A percentile compares a stretch with the other conserved stretches of the same genome.
These are phyloP conservation scores for Termitomyces titanicus DNA, from an alignment of 768 basidiomycete species.

Conservation along the genomic window DNA sequence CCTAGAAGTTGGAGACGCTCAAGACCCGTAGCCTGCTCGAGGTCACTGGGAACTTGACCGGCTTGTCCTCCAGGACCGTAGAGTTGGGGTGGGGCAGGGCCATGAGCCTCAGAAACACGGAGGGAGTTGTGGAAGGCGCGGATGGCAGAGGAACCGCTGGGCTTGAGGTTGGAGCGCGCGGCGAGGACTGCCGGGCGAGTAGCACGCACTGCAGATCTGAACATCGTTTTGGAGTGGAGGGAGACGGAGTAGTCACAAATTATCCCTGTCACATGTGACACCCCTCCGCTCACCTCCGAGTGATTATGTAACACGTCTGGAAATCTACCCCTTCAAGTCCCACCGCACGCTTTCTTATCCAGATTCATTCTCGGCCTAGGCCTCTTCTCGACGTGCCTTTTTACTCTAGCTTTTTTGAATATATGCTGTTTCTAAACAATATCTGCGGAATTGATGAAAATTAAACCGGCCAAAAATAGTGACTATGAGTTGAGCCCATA, in stretches of 20 bases:
- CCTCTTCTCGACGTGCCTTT: slow-evolving; percentile 6
- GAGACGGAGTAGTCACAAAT: slow-evolving; percentile 17
- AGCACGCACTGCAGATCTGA: slow-evolving; percentile 43
- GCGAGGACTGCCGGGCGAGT: slow-evolving; percentile 39
- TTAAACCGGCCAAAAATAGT: background rate
- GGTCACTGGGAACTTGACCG: slow-evolving; percentile 78
- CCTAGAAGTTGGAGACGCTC: slow-evolving; percentile 93
- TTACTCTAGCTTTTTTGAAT: background rate
- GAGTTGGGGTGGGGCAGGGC: slow-evolving; percentile 58
- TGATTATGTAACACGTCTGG: slow-evolving; percentile 9
- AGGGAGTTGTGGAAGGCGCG: slow-evolving; percentile 62
- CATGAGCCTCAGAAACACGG: slow-evolving; percentile 48
- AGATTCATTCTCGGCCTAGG: background rate
- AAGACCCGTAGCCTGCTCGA: slow-evolving; percentile 92
- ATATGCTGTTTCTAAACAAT: background rate
- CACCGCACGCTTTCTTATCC: background rate
- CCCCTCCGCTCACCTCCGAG: slow-evolving; percentile 29
- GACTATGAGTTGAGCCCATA: background rate
- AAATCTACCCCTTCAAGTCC: background rate
- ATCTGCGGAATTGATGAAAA: too few relatives aligned
- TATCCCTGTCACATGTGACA: slow-evolving; percentile 22
- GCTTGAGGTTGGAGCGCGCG: slow-evolving; percentile 33
- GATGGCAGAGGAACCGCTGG: slow-evolving; percentile 26
- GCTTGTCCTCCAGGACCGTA: slow-evolving; percentile 70
- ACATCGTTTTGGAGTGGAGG: slow-evolving; percentile 31